Evolutionary conservation across 2,329 filamentous ascomycete genomes (phyloP).

Genomic region (Neofusicoccum ribis): DNA sequence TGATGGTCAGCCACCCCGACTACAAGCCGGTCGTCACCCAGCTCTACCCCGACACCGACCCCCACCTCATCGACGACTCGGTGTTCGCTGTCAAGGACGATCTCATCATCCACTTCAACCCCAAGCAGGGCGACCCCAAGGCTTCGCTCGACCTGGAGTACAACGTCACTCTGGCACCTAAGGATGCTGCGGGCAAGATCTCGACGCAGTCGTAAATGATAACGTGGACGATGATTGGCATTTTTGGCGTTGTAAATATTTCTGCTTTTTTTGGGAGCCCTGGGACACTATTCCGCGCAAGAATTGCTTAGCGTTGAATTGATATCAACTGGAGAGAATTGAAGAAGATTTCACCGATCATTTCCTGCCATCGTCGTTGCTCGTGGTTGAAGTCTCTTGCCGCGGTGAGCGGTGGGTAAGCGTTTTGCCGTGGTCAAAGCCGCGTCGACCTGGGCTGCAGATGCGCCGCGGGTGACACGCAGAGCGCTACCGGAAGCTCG

Average conservation of each 20-base stretch:
- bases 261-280: not conserved
- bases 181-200: conserved; percentile 23
- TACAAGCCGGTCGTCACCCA: conserved; percentile 60
- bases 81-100: conserved; percentile 57
- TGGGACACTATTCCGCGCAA: not conserved
- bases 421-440: conserved; percentile 1
- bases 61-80: conserved; percentile 58
- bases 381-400: not conserved
- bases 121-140: conserved; percentile 51
- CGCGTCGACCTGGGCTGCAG: not conserved
- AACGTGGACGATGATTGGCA: not conserved
- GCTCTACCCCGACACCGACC: conserved; percentile 61
- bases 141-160: conserved; percentile 62
- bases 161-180: conserved; percentile 58
- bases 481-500: not conserved
- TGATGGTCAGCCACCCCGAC: conserved; percentile 56
- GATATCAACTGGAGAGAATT: conserved; percentile 3
- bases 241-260: conserved; percentile 17
- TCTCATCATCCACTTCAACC: conserved; percentile 35
- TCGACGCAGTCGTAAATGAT: not conserved
- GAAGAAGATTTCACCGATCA: not conserved
- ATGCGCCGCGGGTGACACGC: not conserved
- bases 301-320: conserved; percentile 1
- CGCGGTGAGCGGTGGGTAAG: not conserved
- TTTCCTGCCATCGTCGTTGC: too few species aligned